Evolutionary conservation across 306 rosid species (phyloP), one percentile per base, ranked within the genome.

Genomic region (Clitoria ternatea): DNA sequence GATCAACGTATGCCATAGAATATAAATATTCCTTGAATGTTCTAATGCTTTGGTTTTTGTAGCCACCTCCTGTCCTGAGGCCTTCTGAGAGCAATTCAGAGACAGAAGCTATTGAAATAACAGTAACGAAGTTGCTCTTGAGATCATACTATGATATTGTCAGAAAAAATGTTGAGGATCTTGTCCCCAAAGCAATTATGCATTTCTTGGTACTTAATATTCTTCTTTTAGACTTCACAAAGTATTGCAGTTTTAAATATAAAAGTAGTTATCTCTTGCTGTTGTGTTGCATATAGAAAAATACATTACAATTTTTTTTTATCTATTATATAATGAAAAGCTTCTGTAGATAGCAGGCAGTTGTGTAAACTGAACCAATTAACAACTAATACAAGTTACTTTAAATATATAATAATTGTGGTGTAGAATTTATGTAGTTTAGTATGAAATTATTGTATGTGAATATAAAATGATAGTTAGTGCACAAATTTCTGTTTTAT

Each of bases 41-140:
- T n/a, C n/a, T n/a, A n/a, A n/a, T 68, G 77, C 40, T 18, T 76
- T 65, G 52, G 24, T 67, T 42, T 71, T 55, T 80, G 77, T 70
- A 94, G 99, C 99, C 99, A 32, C 99, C 99, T 50, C 32, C 96
- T 79, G 27, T 91, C 70, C 77, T 94, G 96, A 85, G 91, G 88
- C 96, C 99, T 44, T 83, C 96, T 45, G 99, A 94, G 61, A 62
- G 50, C 79, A 84, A 79, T 74, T 85, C 99, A 65, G 96, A 94
- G 82, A 85, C 95, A 36, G 98, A 90, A 78, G 64, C 81, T 37
- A 45, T 87, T 76, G 99, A 89, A 87, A 89, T 94, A 76, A 68
- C 83, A 23, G 89, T 87, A 53, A 94, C 92, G 7, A 94, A 91
- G 80, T 80, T 89, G 79, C 85, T 94, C 56, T 80, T 94, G 82